Evolutionary conservation across 352 stramenopile genomes (phyloP), one percentile per base, ranked within the genome.

Genomic region (Phytopythium helicoides): DNA sequence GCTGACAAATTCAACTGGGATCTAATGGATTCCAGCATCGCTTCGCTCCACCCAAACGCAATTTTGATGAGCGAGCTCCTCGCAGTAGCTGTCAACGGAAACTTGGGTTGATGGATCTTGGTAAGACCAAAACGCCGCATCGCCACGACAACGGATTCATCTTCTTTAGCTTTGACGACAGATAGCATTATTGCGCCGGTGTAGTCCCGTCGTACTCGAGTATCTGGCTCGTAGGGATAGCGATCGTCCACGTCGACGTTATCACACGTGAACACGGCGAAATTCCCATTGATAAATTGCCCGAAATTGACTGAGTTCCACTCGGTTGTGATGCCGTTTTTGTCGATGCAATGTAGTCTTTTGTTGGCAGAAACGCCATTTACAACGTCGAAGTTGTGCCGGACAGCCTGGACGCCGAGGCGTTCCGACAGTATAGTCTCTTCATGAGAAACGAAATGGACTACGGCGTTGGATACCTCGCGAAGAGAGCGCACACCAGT

Each of bases 381-480:
- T 10, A 33, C 5, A 33, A 33, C 28, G 28, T 33, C 28, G 9
- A 33, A 33, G 28, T 9, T 33, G 28, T 33, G 5, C 5, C 28
- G 9, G 9, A 33, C 51, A 40, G 68, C 71, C 19, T 71, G 49
- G 18, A 62, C 56, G 0, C 62, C 68, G 3, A 76, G 35, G 6
- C 62, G 47, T 41, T 81, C 67, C 1, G 64, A 73, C 19, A 71
- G 59, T 31, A 54, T 55, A 47, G 78, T 77, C 44, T 81, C 67
- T 41, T 76, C 71, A 35, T 78, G 75, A 25, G 36, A 37, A 25
- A 64, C 47, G 41, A 61, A 73, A 25, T 66, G 71, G 25, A 53
- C 42, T 11, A 67, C 44, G 10, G 55, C 58, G 10, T 81, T 62
- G 21, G 53, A 77, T 12, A 81, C 64, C 50, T 73, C 52, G 12